These are phyloP conservation scores for Russula virescens DNA, from an alignment of 768 basidiomycete genomes.

Conservation along the genomic window DNA sequence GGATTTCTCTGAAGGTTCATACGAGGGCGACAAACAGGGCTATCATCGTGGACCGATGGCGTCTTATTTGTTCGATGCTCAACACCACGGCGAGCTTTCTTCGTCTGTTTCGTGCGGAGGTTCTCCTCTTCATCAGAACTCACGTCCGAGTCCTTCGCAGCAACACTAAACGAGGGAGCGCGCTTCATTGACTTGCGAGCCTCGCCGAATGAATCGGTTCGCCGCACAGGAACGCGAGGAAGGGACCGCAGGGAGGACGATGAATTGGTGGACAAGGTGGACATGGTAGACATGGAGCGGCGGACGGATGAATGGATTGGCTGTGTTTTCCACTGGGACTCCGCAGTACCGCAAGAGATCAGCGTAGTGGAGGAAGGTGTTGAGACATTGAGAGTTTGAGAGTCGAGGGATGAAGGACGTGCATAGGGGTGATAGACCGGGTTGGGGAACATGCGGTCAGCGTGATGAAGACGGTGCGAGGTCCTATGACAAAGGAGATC, in stretches of 20 bases:
- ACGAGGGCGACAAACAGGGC: constrained; percentile 10
- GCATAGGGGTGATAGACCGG: constrained; percentile 47
- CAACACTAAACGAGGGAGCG: constrained; percentile 21
- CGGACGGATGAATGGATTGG: constrained; percentile 10
- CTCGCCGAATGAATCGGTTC: constrained; percentile 19
- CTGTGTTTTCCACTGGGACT: constrained; percentile 16
- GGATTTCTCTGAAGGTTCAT: constrained; percentile 20
- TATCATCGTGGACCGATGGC: constrained; percentile 5
- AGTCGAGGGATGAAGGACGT: constrained; percentile 51
- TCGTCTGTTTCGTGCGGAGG: constrained; percentile 18
- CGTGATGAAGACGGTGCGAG: constrained; percentile 31
- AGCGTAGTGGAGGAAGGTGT: constrained; percentile 25
- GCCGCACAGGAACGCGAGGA: constrained; percentile 10
- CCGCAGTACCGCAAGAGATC: constrained; percentile 14
- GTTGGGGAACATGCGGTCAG: constrained; percentile 48
- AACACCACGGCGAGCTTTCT: constrained; percentile 20
- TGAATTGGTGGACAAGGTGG: constrained; percentile 19
- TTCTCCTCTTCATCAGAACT: constrained; percentile 22
- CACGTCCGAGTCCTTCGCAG: constrained; percentile 9
- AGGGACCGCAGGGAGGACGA: constrained; percentile 20
- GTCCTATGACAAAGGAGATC: constrained; percentile 10
- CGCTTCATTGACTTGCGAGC: constrained; percentile 22
- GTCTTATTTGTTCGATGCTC: constrained; percentile 7
- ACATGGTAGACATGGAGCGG: constrained; percentile 19
- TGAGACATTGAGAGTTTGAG: constrained; percentile 33